Evolutionary conservation across 306 rosid genomes (phyloP).

Genomic region (Cucumis cinereus): DNA sequence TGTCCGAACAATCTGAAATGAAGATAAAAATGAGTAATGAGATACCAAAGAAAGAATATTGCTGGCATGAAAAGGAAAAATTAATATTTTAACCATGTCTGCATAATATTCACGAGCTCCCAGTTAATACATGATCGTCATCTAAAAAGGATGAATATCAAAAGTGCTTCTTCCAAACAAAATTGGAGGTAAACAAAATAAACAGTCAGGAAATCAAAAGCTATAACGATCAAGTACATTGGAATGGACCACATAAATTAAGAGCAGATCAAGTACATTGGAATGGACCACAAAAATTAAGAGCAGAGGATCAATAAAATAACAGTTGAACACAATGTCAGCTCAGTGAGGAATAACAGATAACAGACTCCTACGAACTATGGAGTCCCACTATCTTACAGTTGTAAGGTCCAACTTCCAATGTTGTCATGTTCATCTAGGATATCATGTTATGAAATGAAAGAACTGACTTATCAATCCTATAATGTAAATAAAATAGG

Average conservation of each 20-base stretch:
- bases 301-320: background rate
- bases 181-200: background rate
- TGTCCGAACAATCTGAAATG: conserved; percentile 65
- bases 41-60: background rate
- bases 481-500: background rate
- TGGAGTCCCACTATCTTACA: background rate
- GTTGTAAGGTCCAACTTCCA: background rate
- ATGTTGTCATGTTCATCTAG: background rate
- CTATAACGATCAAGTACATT: background rate
- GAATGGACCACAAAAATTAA: background rate
- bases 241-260: background rate
- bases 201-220: background rate
- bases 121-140: background rate
- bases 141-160: background rate
- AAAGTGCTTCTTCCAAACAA: background rate
- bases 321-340: background rate
- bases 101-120: background rate
- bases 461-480: background rate
- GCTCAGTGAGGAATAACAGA: background rate
- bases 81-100: background rate
- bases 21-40: background rate
- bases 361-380: background rate
- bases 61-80: background rate
- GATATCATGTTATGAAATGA: background rate
- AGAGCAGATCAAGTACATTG: background rate